These are phyloP conservation scores for Thermochaetoides thermophila DNA, from an alignment of 495 filamentous ascomycete genomes.

Conservation along the genomic window DNA sequence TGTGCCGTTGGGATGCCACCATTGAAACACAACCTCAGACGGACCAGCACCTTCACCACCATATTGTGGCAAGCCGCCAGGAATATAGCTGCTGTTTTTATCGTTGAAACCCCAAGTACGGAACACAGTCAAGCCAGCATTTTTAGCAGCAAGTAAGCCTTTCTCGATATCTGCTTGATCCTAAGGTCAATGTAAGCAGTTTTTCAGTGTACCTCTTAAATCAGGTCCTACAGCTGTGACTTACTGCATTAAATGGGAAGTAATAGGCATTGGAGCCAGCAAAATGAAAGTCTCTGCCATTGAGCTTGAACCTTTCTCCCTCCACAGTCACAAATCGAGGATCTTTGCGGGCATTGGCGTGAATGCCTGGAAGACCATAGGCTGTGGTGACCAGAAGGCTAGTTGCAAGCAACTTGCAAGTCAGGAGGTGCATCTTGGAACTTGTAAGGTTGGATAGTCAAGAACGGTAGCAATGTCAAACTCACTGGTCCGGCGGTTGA, in stretches of 20 bases:
- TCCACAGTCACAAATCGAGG: slow-evolving; percentile 33
- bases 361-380: neutral
- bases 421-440: slow-evolving; percentile 1
- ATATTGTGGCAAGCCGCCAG: slow-evolving; percentile 26
- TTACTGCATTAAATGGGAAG: slow-evolving; percentile 41
- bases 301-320: slow-evolving; percentile 45
- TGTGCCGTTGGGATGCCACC: slow-evolving; percentile 25
- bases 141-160: slow-evolving; percentile 37
- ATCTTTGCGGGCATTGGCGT: slow-evolving; percentile 6
- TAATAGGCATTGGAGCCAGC: slow-evolving; percentile 63
- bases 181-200: slow-evolving; percentile 7
- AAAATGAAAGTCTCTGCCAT: slow-evolving; percentile 49
- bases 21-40: slow-evolving; percentile 36
- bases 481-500: no score
- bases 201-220: neutral
- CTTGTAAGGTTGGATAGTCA: no score
- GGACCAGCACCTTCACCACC: slow-evolving; percentile 34
- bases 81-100: slow-evolving; percentile 39
- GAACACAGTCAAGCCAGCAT: slow-evolving; percentile 47
- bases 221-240: slow-evolving; percentile 3
- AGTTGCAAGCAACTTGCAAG: slow-evolving; percentile 2
- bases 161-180: slow-evolving; percentile 47
- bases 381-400: slow-evolving; percentile 6
- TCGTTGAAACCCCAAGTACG: slow-evolving; percentile 49
- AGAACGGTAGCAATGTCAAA: no score